Evolutionary conservation across 345 rosid genomes (phyloP).

Genomic region (Hevea brasiliensis): DNA sequence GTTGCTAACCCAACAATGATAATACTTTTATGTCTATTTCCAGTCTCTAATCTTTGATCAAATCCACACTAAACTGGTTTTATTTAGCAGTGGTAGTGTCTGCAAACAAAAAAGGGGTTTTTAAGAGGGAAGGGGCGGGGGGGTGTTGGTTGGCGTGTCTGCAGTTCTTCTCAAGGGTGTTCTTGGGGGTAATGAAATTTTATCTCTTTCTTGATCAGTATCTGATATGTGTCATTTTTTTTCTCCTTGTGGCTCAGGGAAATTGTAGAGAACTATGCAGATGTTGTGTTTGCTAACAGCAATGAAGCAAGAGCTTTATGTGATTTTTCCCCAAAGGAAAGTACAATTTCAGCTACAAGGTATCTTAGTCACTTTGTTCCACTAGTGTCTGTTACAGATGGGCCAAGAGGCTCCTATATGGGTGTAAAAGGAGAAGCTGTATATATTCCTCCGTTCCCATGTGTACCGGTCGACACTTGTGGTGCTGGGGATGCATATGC

Average conservation of each 20-base stretch:
- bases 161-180: not conserved
- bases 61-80: not conserved
- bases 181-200: not conserved
- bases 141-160: no score
- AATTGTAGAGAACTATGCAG: slow-evolving; percentile 74
- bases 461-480: slow-evolving; percentile 78
- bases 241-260: slow-evolving; percentile 54
- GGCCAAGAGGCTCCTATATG: slow-evolving; percentile 84
- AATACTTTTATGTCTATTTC: not conserved
- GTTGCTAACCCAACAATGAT: no score
- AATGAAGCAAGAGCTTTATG: slow-evolving; percentile 88
- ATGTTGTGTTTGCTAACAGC: slow-evolving; percentile 79
- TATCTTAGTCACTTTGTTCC: slow-evolving; percentile 93
- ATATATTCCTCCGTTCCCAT: slow-evolving; percentile 79
- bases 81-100: not conserved
- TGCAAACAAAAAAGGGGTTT: no score
- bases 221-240: not conserved
- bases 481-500: slow-evolving; percentile 98
- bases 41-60: not conserved
- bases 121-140: no score
- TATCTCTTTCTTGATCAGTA: not conserved
- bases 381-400: slow-evolving; percentile 82
- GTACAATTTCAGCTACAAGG: slow-evolving; percentile 71
- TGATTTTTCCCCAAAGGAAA: slow-evolving; percentile 66
- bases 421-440: slow-evolving; percentile 96